These are phyloP conservation scores for Rhodotorula kratochvilovae DNA, from an alignment of 768 basidiomycete genomes.

Conservation along the genomic window DNA sequence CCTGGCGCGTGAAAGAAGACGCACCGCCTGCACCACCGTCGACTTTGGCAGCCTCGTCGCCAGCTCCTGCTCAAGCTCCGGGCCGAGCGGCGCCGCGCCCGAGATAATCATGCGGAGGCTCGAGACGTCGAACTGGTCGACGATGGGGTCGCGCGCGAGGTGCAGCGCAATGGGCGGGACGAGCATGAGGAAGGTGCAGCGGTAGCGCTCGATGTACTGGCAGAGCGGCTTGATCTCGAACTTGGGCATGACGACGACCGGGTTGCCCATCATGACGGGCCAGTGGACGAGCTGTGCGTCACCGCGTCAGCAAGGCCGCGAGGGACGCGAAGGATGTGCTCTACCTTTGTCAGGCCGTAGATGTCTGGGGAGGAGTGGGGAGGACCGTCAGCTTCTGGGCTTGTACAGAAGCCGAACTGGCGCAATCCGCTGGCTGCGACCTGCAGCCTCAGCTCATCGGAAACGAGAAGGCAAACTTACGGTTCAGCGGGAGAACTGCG, in stretches of 20 bases:
- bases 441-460: too few relatives aligned
- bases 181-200: slow-evolving; percentile 51
- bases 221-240: slow-evolving; percentile 72
- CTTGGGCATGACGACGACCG: slow-evolving; percentile 59
- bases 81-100: slow-evolving; percentile 43
- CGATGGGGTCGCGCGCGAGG: slow-evolving; percentile 33
- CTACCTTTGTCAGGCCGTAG: not conserved
- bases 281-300: slow-evolving; percentile 57
- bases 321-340: not conserved
- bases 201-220: slow-evolving; percentile 61
- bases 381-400: too few relatives aligned
- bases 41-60: slow-evolving; percentile 15
- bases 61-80: slow-evolving; percentile 38
- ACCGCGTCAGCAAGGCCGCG: not conserved
- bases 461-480: not conserved
- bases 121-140: slow-evolving; percentile 39
- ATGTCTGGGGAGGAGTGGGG: too few relatives aligned
- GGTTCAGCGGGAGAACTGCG: slow-evolving; percentile 36
- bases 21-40: slow-evolving; percentile 10
- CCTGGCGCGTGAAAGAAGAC: not conserved
- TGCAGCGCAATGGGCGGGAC: slow-evolving; percentile 41
- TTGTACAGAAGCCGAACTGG: too few relatives aligned
- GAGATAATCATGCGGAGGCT: slow-evolving; percentile 30
- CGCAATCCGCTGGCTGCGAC: too few relatives aligned
- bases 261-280: slow-evolving; percentile 55